Evolutionary conservation across 129 eudicot species (phyloP), one percentile per base, ranked within the genome.

Genomic region (Tagetes patula): DNA sequence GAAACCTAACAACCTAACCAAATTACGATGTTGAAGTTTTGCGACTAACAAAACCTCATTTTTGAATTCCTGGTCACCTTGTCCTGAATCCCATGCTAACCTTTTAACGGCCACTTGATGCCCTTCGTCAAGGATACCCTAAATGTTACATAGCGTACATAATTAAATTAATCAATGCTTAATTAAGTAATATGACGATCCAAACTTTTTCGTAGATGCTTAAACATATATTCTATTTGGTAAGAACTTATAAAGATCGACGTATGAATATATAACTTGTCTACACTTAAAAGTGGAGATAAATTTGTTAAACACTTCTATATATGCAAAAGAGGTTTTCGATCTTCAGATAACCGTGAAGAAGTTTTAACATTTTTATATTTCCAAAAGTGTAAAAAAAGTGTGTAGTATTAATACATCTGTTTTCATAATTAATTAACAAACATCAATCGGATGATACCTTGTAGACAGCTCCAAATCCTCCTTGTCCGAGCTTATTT

Each of bases 11-110:
- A 60, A 30, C 8, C 20, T 36, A 33, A 60, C 66, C 66, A 36
- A 60, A 60, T 60, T 60, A 11, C 43, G 66, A 34, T 60, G 66
- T 60, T 60, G 66, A 8, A 60, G 43, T 4, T 60, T 60, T 1
- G 66, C 43, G 1, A 60, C 30, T 3, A 60, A 6, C 66, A 60
- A 36, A 10, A 60, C 66, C 66, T 60, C 66, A 34, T 34, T 55
- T 2, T 55, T 55, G 8, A 55, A 55, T 60, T 60, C 42, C 11
- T 2, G 27, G 1, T 60, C 65, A 3, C 42, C 65, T 60, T 60
- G 65, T 1, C 65, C 65, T 9, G 42, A 60, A 60, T 33, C 4
- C 8, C 20, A 10, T 33, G 65, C 42, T 60, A 60, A 20, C 7
- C 42, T 34, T 10, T 60, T 60, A 11, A 58, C 65, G 33, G 65